Percentiles rank a stretch among this genome's conserved stretches.
These are phyloP conservation scores for Dioszegia crocea DNA, from an alignment of 768 basidiomycete genomes.

Conservation along the genomic window DNA sequence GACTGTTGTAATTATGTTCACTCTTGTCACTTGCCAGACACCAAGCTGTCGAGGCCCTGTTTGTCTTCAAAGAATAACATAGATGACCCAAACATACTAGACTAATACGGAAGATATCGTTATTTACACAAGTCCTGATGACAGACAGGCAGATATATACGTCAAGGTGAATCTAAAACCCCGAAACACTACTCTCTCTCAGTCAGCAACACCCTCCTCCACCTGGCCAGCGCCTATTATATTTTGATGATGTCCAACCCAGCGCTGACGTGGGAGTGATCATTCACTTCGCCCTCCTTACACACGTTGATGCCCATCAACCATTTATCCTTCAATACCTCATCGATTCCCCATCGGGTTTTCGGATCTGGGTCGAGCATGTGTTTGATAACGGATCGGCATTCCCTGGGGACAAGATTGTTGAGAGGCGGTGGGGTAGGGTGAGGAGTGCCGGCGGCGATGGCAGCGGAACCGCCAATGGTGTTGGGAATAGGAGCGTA, in stretches of 20 bases:
- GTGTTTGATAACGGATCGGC: slow-evolving; percentile 73
- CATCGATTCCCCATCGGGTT: slow-evolving; percentile 69
- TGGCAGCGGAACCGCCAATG: slow-evolving; percentile 36
- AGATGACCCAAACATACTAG: no score
- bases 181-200: no score
- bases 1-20: no score
- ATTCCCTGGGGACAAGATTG: slow-evolving; percentile 80
- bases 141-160: no score
- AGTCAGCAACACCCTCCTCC: no score
- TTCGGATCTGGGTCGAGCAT: slow-evolving; percentile 96
- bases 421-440: slow-evolving; percentile 65
- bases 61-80: no score
- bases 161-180: no score
- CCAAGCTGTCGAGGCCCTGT: no score
- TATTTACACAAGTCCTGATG: no score
- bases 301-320: slow-evolving; percentile 77
- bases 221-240: no score
- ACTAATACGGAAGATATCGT: no score
- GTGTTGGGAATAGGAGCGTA: slow-evolving; percentile 43
- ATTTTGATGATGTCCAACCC: slow-evolving; percentile 42
- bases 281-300: slow-evolving; percentile 51
- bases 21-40: no score
- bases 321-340: slow-evolving; percentile 74
- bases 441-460: slow-evolving; percentile 52
- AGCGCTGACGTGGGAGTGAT: slow-evolving; percentile 38